Evolutionary conservation across 805 yeast species (phyloP).

Genomic region (Metschnikowia drakensbergensis): DNA sequence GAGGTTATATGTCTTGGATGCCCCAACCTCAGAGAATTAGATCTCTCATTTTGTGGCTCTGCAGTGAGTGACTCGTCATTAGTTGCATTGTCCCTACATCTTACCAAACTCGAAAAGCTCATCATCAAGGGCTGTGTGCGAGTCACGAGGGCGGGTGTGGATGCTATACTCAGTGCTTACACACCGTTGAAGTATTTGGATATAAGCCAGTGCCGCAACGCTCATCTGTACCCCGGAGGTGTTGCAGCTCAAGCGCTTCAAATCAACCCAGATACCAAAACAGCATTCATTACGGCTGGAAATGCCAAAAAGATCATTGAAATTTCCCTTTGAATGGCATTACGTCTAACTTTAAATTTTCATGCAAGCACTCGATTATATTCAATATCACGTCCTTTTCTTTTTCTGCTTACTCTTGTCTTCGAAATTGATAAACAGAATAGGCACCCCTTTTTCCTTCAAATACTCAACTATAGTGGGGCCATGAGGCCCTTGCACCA

Average conservation of each 20-base stretch:
- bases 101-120: slow-evolving; percentile 46
- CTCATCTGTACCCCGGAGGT: slow-evolving; percentile 59
- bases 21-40: slow-evolving; percentile 47
- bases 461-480: slow-evolving; percentile 56
- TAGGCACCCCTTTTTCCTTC: slow-evolving; percentile 57
- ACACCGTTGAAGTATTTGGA: slow-evolving; percentile 50
- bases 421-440: slow-evolving; percentile 59
- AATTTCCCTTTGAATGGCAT: slow-evolving; percentile 42
- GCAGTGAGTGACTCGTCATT: slow-evolving; percentile 74
- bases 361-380: background rate
- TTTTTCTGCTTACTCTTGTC: slow-evolving; percentile 58
- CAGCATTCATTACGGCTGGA: slow-evolving; percentile 56
- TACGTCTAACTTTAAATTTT: background rate
- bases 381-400: slow-evolving; percentile 21
- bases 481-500: slow-evolving; percentile 90
- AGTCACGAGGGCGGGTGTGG: slow-evolving; percentile 75
- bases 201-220: slow-evolving; percentile 70
- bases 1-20: slow-evolving; percentile 69
- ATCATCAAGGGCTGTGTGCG: slow-evolving; percentile 67
- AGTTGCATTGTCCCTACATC: slow-evolving; percentile 53
- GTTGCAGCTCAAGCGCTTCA: slow-evolving; percentile 53
- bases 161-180: slow-evolving; percentile 57
- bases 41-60: slow-evolving; percentile 71
- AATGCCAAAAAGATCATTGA: slow-evolving; percentile 54
- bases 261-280: slow-evolving; percentile 48